Conservation (phyloP, 176 grass and related monocot species). For the Cenchrus fungigraminus region DNA sequence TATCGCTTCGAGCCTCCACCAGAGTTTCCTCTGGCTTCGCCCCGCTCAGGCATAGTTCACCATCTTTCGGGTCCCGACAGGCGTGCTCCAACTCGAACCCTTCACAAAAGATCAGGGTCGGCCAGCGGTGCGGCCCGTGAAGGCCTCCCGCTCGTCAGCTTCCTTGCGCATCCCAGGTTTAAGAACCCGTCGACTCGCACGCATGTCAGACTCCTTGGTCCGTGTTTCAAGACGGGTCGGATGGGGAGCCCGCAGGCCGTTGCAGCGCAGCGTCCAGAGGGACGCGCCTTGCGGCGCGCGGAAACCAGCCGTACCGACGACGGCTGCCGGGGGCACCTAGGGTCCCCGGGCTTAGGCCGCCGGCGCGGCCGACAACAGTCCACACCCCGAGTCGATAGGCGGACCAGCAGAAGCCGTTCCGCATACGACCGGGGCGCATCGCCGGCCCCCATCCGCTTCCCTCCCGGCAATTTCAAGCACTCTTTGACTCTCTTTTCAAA, state of each 20-base stretch:
- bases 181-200: conserved; percentile 55
- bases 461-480: conserved; percentile 70
- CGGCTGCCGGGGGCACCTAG: too few species aligned
- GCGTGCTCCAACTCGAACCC: conserved; percentile 68
- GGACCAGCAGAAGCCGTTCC: background rate
- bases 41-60: conserved; percentile 68
- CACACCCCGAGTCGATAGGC: too few species aligned
- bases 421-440: conserved; percentile 45
- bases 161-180: conserved; percentile 39
- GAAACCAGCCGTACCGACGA: too few species aligned
- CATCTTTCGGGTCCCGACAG: conserved; percentile 70
- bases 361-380: too few species aligned
- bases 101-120: conserved; percentile 50
- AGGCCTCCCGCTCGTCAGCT: background rate
- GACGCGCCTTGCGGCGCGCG: too few species aligned
- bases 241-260: conserved; percentile 45
- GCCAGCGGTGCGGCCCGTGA: too few species aligned
- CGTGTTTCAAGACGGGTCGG: conserved; percentile 82
- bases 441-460: conserved; percentile 73
- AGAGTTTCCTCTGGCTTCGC: conserved; percentile 3
- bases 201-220: conserved; percentile 87
- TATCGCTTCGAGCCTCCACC: conserved; percentile 86
- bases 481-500: conserved; percentile 85
- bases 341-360: too few species aligned
- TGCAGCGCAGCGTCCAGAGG: too few species aligned